These are phyloP conservation scores for Dendrobium nobile DNA, from an alignment of 106 monocot species.

Conservation along the genomic window DNA sequence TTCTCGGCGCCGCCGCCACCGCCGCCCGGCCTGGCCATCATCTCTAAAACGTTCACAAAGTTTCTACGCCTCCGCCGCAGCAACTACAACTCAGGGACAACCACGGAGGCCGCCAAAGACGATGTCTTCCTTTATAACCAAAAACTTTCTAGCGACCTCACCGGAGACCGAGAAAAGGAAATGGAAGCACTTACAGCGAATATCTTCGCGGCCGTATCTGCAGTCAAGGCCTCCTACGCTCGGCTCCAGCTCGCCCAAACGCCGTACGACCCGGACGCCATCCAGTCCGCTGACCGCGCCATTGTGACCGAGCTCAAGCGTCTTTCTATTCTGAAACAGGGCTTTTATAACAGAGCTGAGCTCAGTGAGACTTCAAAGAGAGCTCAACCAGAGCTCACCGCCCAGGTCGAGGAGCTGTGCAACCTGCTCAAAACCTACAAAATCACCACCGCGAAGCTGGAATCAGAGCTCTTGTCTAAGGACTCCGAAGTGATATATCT, in stretches of 20 bases:
- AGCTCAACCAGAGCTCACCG: constrained; percentile 11
- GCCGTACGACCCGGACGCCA: constrained; percentile 58
- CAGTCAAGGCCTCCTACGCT: constrained; percentile 80
- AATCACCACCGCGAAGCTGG: constrained; percentile 53
- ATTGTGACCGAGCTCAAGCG: constrained; percentile 53
- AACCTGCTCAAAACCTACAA: constrained; percentile 64
- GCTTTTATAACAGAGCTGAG: constrained; percentile 16
- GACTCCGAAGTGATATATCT: constrained; percentile 30
- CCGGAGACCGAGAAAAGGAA: neutral
- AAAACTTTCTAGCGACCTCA: constrained; percentile 9
- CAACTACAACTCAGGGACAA: neutral
- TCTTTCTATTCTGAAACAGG: constrained; percentile 44
- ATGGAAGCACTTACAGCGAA: constrained; percentile 27
- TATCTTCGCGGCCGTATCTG: constrained; percentile 57
- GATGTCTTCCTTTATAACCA: neutral
- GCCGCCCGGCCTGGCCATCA: neutral
- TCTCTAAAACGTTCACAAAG: constrained; percentile 16
- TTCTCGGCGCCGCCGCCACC: neutral
- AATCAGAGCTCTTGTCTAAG: constrained; percentile 37
- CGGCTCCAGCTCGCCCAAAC: constrained; percentile 70
- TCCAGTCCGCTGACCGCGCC: constrained; percentile 55
- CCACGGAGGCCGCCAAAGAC: neutral
- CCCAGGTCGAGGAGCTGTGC: constrained; percentile 63
- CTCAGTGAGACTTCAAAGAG: neutral
- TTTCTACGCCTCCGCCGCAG: constrained; percentile 17